Evolutionary conservation across 2,329 filamentous ascomycete species (phyloP), one percentile per base, ranked within the genome.

Genomic region (Blastomyces silverae): DNA sequence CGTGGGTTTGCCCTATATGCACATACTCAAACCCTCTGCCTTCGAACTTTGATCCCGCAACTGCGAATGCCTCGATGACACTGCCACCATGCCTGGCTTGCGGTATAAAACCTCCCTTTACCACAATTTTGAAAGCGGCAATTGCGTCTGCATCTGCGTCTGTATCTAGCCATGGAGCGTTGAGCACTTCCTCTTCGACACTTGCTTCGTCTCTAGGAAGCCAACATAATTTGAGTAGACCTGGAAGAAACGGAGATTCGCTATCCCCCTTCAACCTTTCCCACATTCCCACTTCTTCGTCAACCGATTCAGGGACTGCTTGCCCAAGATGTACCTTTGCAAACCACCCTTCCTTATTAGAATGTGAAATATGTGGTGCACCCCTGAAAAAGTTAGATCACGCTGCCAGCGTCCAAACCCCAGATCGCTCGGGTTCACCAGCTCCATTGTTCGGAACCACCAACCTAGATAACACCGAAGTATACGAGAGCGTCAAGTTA

Each of bases 1-100:
- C 92, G 3, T 97, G 93, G 93, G 88, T 97, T 25, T 97, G 93
- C 79, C 89, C 90, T 1, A 97, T 97, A 72, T 97, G 93, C 81
- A 93, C 90, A 70, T 95, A 96, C 73, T 93, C 92, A 11, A 97
- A 97, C 72, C 89, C 91, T 0, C 87, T 97, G 1, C 92, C 94
- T 0, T 90, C 90, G 48, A 97, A 96, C 75, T 97, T 97, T 74
- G 93, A 97, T 71, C 90, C 92, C 0, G 83, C 87, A 0, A 87
- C 89, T 2, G 91, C 91, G 10, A 94, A 86, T 67, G 85, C 87
- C 25, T 86, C 91, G 67, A 96, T 90, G 5, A 88, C 88, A 10
- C 79, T 96, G 28, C 89, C 92, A 3, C 91, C 93, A 69, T 99
- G 94, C 74, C 81, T 96, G 63, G 89, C 92, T 5, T 99, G 94